phyloP scores from a whole-genome alignment of 78 protist genomes.

The Dictyostelium firmibasis region DNA sequence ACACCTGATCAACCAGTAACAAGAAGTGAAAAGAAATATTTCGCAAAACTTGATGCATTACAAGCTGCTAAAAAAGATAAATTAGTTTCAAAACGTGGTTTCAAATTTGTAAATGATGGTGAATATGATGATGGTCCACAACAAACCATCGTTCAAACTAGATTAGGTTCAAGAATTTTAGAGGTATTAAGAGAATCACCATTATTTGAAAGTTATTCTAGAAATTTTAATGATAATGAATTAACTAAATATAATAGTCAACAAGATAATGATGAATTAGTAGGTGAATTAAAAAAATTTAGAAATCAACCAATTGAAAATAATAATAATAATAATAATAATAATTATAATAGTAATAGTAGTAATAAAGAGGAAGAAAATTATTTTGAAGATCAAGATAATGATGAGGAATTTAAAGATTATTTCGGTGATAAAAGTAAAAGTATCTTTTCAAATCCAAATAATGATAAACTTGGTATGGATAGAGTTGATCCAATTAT shows the following conservation, averaged over 20 bases:
- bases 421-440: neutral
- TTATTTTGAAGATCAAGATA: no score
- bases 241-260: no score
- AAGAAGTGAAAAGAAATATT: constrained; percentile 14
- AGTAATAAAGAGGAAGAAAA: neutral
- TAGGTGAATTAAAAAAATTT: no score
- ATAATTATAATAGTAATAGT: neutral
- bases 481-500: constrained; percentile 32
- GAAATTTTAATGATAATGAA: neutral
- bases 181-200: constrained; percentile 18
- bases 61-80: neutral
- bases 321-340: neutral
- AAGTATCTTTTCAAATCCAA: neutral
- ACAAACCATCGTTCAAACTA: constrained; percentile 45
- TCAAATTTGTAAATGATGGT: neutral
- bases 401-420: neutral
- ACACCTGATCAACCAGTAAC: constrained; percentile 4
- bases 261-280: neutral
- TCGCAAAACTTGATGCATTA: neutral
- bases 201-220: neutral
- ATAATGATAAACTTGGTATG: neutral
- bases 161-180: constrained; percentile 9
- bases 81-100: neutral
- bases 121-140: neutral
- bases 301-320: no score